Percentiles rank a stretch among this genome's conserved stretches.
phyloP scores from a whole-genome alignment of 2,329 filamentous ascomycete species.

The Pleomassaria siparia region DNA sequence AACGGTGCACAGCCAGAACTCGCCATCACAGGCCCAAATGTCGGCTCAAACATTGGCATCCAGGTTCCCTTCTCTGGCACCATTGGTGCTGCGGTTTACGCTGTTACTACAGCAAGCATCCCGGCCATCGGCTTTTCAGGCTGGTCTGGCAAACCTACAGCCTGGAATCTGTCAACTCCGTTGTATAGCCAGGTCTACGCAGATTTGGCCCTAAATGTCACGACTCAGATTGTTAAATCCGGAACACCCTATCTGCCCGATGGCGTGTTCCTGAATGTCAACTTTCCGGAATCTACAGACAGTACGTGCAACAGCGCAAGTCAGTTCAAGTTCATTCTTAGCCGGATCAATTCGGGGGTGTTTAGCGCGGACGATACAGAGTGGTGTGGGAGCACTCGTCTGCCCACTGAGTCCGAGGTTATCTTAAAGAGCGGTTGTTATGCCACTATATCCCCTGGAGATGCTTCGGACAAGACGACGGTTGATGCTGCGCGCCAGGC shows the following conservation, averaged over 20 bases:
- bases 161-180: conserved; percentile 57
- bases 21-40: conserved; percentile 67
- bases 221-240: conserved; percentile 55
- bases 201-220: conserved; percentile 61
- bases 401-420: conserved; percentile 63
- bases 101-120: conserved; percentile 55
- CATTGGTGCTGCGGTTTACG: conserved; percentile 65
- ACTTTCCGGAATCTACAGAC: conserved; percentile 59
- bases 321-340: conserved; percentile 66
- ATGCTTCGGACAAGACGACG: conserved; percentile 63
- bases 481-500: conserved; percentile 55
- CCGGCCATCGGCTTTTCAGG: conserved; percentile 72
- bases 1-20: conserved; percentile 57
- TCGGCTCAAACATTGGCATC: conserved; percentile 61
- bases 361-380: conserved; percentile 53
- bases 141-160: conserved; percentile 50
- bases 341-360: conserved; percentile 56
- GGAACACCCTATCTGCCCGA: conserved; percentile 65
- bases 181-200: conserved; percentile 63
- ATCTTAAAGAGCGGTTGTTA: conserved; percentile 54
- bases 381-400: conserved; percentile 56
- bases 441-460: conserved; percentile 64
- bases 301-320: conserved; percentile 53
- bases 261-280: conserved; percentile 67
- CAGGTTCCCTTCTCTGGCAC: conserved; percentile 64